These are phyloP conservation scores for Colletotrichum sansevieriae DNA, from an alignment of 2,329 filamentous ascomycete genomes.

Conservation along the genomic window DNA sequence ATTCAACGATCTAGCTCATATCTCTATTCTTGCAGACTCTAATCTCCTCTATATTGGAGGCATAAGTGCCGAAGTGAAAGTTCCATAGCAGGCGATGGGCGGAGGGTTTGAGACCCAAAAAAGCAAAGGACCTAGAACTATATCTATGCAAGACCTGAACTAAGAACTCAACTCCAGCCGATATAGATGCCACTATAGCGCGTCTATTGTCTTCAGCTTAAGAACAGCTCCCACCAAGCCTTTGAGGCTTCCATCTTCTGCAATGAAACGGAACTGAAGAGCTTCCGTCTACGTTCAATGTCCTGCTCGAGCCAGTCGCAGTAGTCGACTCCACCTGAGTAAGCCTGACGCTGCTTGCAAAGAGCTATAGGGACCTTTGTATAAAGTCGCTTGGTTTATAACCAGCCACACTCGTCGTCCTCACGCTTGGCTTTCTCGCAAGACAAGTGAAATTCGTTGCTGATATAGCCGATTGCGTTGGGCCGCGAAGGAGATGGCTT, in stretches of 20 bases:
- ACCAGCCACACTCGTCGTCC: conserved; percentile 5
- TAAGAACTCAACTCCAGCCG: no score
- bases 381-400: conserved; percentile 1
- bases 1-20: no score
- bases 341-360: conserved; percentile 20
- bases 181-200: no score
- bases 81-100: no score
- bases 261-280: background rate
- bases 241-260: background rate
- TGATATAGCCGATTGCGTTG: conserved; percentile 3
- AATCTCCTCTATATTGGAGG: no score
- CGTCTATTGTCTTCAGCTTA: background rate
- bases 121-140: no score
- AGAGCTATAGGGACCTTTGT: background rate
- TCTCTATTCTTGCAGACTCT: no score
- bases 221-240: conserved; percentile 15
- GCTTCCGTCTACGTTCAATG: background rate
- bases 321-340: conserved; percentile 4
- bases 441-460: conserved; percentile 10
- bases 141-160: no score
- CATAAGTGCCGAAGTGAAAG: no score
- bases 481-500: background rate
- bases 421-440: conserved; percentile 6
- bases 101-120: no score
- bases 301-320: background rate